These are phyloP conservation scores for Calonectria multiphialidica DNA, from an alignment of 2,329 filamentous ascomycete species.

Conservation along the genomic window DNA sequence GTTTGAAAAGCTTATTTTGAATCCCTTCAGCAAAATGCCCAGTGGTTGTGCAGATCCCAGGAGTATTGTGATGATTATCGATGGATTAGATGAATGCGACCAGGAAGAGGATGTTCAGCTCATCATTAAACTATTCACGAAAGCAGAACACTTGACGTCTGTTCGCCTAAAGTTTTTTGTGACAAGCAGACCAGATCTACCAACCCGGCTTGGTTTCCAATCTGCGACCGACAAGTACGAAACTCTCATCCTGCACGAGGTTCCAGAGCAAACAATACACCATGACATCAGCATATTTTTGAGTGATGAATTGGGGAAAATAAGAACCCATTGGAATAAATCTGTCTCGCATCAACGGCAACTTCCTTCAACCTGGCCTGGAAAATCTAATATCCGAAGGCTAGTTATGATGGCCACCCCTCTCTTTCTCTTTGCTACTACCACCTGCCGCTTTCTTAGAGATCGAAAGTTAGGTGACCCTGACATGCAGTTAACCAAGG, in stretches of 20 bases:
- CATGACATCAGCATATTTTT: neutral
- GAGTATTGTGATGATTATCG: no score
- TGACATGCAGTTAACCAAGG: conserved; percentile 31
- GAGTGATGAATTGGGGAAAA: neutral
- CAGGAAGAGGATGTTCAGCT: conserved; percentile 45
- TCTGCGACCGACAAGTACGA: conserved; percentile 31
- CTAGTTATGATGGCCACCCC: conserved; percentile 24
- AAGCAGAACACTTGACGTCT: no score
- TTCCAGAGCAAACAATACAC: conserved; percentile 42
- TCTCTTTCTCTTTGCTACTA: conserved; percentile 37
- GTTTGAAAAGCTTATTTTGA: no score
- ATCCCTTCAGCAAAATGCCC: no score
- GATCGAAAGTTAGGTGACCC: conserved; percentile 21
- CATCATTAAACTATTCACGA: conserved; percentile 44
- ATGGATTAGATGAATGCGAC: no score
- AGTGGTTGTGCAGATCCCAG: no score
- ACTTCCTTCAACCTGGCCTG: neutral
- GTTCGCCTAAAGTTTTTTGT: conserved; percentile 55
- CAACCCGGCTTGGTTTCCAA: conserved; percentile 52
- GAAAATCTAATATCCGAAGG: neutral
- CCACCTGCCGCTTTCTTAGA: conserved; percentile 35
- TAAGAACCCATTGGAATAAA: neutral
- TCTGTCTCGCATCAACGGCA: neutral
- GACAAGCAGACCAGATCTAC: conserved; percentile 56
- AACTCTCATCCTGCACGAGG: conserved; percentile 51